Base-by-base conservation (phyloP, 192 early-diverging fungal species). In the Coemansia sp. region DNA sequence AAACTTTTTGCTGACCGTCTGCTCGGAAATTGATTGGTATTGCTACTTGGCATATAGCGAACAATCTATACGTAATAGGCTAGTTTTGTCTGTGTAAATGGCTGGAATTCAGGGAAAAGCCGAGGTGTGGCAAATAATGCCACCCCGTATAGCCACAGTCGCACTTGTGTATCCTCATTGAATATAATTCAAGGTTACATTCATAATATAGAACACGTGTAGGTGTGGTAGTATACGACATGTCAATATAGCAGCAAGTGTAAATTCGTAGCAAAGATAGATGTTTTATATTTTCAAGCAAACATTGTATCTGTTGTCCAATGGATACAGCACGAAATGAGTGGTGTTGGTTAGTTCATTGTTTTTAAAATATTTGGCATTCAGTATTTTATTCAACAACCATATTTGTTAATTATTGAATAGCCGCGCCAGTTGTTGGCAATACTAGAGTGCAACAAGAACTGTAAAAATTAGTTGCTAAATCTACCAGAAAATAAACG, bases 61-160 rank as follows among this genome's bases (percentile, higher is more conserved):
- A 15, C 19, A 55, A 5, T 12, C 53, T 25, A 25, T 55, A 29
- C 53, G 53, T 35, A 24, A 35, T 25, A 53, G 51, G 51, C 51
- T 53, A 3, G 21, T 6, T 22, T 53, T 7, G 51, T 53, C 51
- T 53, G 23, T 53, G 24, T n/a, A 35, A 29, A 55, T 55, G 53
- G 53, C 53, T 55, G 27, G 27, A 6, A 12, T 5, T 55, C 14
- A 55, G 27, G 12, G 41, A 43, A 43, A 43, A 11, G 3, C 41
- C 41, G 15, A n/a, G 12, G 2, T 15, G 41, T 43, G 41, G 41
- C 41, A 15, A n/a, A 43, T 15, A 15, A 43, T 43, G 41, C 41
- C 11, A 43, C 41, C 39, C 41, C 14, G 41, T 43, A 43, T 15
- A 43, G 41, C 41, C 41, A 43, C 41, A n/a, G 15, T 43, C 4